Conservation (phyloP, 129 eudicot genomes). For the Arctium lappa region DNA sequence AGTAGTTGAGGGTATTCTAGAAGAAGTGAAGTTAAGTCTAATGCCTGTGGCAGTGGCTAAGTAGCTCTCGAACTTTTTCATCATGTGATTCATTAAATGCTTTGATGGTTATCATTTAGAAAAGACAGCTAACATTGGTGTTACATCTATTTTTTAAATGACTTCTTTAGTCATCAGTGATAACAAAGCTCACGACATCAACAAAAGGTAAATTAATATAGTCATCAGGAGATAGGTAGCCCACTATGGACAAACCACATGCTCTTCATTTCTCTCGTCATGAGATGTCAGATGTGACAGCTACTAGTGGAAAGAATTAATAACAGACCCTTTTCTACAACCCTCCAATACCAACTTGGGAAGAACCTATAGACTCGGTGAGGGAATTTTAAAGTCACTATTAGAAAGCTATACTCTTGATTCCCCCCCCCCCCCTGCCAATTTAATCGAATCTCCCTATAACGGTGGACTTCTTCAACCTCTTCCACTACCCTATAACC, state of each 20-base stretch:
- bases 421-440: neutral
- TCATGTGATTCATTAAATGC: neutral
- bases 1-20: neutral
- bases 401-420: neutral
- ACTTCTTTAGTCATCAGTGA: neutral
- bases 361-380: neutral
- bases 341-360: conserved; percentile 5
- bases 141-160: neutral
- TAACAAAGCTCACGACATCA: neutral
- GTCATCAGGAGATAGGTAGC: neutral
- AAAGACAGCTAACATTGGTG: neutral
- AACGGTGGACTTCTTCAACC: neutral
- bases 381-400: neutral
- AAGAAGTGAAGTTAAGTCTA: neutral
- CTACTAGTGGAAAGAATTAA: neutral
- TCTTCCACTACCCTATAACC: conserved; percentile 1
- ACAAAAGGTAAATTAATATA: neutral
- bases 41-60: neutral
- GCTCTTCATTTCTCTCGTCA: conserved; percentile 2
- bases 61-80: neutral
- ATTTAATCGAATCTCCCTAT: neutral
- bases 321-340: neutral
- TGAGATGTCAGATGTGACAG: conserved; percentile 2
- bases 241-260: neutral
- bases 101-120: neutral